Evolutionary conservation across 306 rosid genomes (phyloP), one percentile per base, ranked within the genome.

Genomic region (Gillenia trifoliata): DNA sequence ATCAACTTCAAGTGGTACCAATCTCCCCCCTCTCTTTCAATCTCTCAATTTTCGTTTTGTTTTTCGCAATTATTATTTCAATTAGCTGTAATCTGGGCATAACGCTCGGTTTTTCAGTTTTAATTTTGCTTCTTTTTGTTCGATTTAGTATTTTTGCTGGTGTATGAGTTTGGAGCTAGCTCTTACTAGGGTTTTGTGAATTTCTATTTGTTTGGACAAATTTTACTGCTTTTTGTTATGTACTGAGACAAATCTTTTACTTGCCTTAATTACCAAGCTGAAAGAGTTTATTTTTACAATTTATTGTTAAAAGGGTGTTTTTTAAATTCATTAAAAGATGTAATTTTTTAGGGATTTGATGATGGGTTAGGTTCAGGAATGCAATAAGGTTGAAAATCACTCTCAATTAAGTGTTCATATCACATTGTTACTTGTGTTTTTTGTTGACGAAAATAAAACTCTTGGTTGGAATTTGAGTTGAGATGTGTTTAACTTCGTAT

Each of bases 1-100:
- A 89, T 80, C 79, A 86, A 64, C 98, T 93, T 79, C 96, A 86
- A 93, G 95, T 93, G 98, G 96, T 90, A 83, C 38, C 23, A 26
- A n/a, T 0, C 16, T 0, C 16, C 52, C 64, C 72, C 2, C 74
- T 62, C 55, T 66, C 55, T 15, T 36, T 76, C 68, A 49, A 50
- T 49, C 75, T 59, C 8, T 59, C 31, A 6, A 23, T 45, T 56
- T 68, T 70, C 31, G 7, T 64, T 6, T 28, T 31, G 6, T 36
- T 66, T 43, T 70, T 62, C 43, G 4, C 11, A 16, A 1, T n/a
- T 5, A 4, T 33, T 25, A 5, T 36, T 6, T 40, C 11, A 23
- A 38, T 72, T 72, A 5, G 13, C 66, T 40, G 6, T 57, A 28
- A 17, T 40, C 25, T 63, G 5, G 16, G 20, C 11, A 43, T 2